phyloP scores from a whole-genome alignment of 148 eudicot species.

The Persicaria maculosa region DNA sequence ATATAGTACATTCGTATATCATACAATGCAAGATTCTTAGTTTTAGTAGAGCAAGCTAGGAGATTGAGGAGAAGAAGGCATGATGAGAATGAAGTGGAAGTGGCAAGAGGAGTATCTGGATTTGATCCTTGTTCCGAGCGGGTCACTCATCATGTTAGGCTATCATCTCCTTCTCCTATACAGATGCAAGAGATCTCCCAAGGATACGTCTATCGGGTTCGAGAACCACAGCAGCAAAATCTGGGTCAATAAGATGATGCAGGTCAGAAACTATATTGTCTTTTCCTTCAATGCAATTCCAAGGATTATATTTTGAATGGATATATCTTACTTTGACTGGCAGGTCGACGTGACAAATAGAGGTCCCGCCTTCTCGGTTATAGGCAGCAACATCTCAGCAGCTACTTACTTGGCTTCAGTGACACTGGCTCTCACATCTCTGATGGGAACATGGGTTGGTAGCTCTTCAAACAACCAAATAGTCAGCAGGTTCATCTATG shows the following conservation, averaged over 20 bases:
- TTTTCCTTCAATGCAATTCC: not conserved
- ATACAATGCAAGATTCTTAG: not conserved
- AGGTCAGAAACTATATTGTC: constrained; percentile 6
- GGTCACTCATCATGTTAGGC: constrained; percentile 48
- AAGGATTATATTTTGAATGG: not conserved
- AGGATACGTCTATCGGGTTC: constrained; percentile 52
- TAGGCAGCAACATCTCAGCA: constrained; percentile 38
- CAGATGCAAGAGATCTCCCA: constrained; percentile 33
- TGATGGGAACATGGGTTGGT: constrained; percentile 67
- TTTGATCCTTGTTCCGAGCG: constrained; percentile 52
- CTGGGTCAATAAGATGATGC: constrained; percentile 59
- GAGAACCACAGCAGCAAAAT: constrained; percentile 46
- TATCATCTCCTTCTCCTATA: constrained; percentile 61
- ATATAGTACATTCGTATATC: not conserved
- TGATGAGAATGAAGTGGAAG: not conserved
- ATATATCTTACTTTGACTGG: not conserved
- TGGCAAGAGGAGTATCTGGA: constrained; percentile 50
- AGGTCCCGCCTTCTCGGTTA: constrained; percentile 39
- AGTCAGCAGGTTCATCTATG: constrained; percentile 32
- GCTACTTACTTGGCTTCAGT: constrained; percentile 44
- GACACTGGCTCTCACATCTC: constrained; percentile 45
- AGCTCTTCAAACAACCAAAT: constrained; percentile 23
- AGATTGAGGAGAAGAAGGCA: not conserved
- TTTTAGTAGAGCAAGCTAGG: not conserved
- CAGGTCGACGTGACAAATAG: constrained; percentile 8